Base-by-base conservation (phyloP, 306 rosid genomes). In the Acacia melanoxylon region DNA sequence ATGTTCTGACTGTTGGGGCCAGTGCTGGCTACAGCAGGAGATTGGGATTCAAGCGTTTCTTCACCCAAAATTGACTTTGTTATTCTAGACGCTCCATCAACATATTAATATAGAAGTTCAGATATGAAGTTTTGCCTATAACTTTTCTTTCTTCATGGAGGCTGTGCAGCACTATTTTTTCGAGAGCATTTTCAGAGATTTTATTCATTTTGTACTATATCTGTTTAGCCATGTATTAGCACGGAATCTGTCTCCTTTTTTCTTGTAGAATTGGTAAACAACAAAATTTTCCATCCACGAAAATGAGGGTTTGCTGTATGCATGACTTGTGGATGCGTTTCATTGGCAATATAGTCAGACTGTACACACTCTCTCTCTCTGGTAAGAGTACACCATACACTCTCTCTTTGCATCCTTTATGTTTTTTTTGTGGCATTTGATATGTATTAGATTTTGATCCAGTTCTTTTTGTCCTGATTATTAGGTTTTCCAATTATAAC, bases 141-240 rank as follows among this genome's bases (percentile, higher is more conserved):
- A 81, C 68, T 75, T 84, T 84, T 76, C 13, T 79, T 79, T 82
- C 86, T 56, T 79, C 76, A 58, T 73, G 27, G 91, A 89, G 93
- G 96, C 87, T 80, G 78, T 83, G 78, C 81, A 61, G 85, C 75
- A 75, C 85, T 65, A 77, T 83, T 86, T 80, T 86, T 82, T 82
- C 37, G 91, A 89, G 93, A 86, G 86, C 76, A 46, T 82, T 74
- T 74, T 86, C 83, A 69, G 89, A 83, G 89, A 87, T 90, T 83
- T 68, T 85, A 85, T 90, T 89, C 89, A 68, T 86, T 87, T 78
- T 91, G 91, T 92, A 89, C 78, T 77, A 91, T 88, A 84, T 86
- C 78, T 75, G 78, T 86, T 84, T 72, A 83, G 88, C 76, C 29
- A 16, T 79, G 78, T 83, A 76, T 63, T 79, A 81, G 90, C 82